Evolutionary conservation across 768 basidiomycete genomes (phyloP), one percentile per base, ranked within the genome.

Genomic region (Serendipita sp.): DNA sequence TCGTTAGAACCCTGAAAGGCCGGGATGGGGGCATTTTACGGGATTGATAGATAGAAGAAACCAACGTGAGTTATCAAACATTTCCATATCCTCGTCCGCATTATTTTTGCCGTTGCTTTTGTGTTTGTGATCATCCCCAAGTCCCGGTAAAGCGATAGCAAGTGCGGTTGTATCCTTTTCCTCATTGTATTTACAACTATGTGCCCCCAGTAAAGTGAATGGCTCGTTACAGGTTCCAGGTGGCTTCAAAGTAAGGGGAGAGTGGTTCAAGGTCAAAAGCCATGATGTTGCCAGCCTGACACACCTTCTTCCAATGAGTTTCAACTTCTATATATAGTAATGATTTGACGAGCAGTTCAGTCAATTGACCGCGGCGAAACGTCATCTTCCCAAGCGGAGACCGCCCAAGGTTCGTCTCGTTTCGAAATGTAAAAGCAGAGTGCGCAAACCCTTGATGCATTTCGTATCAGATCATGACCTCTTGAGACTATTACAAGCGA

Each of bases 321-420:
- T 92, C 90, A 61, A 87, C 86, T 73, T 92, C 90, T 20, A 79
- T 76, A 67, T 89, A 92, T 9, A 91, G 79, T 17, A 92, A 74
- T 2, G 90, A 82, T 73, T 89, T 91, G 70, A 80, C 79, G 34
- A 92, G 79, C 24, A 90, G 81, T 63, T 91, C 88, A 42, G 90
- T 76, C 26, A 92, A 79, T 70, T 90, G 87, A 11, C 90, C 90
- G 20, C 88, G 82, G 26, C 83, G 85, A 60, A 92, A 83, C 64
- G 87, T 85, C 69, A 84, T 86, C 66, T 79, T 76, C 64, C 62
- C 58, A 66, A 83, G 77, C 48, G 84, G 79, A 2, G 86, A 86
- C 64, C 78, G 78, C 62, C 89, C 84, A 56, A 91, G 77, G 42
- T 80, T 81, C 24, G 79, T 81, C 71, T 92, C 90, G 70, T 81